Evolutionary conservation across 352 stramenopile species (phyloP).

Genomic region (Phytophthora rubi): DNA sequence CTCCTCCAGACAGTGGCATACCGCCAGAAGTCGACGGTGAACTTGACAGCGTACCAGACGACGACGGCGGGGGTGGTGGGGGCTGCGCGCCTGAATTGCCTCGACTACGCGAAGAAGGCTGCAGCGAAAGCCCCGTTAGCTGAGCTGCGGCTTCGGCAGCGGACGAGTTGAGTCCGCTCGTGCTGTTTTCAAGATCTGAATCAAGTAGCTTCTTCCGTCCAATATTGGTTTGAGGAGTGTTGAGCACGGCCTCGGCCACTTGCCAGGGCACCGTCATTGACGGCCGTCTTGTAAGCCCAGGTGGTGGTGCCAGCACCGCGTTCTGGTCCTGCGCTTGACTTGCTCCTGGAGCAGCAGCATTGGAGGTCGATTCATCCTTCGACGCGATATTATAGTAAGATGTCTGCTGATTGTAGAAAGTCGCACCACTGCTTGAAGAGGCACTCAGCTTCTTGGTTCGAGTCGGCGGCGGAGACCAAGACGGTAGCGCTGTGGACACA

Average conservation of each 20-base stretch:
- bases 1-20: constrained; percentile 27
- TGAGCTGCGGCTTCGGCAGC: constrained; percentile 74
- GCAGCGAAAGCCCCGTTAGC: constrained; percentile 55
- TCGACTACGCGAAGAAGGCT: constrained; percentile 51
- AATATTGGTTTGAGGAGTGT: constrained; percentile 76
- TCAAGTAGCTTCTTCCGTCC: constrained; percentile 74
- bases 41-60: constrained; percentile 36
- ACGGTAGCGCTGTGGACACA: constrained; percentile 68
- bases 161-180: constrained; percentile 54
- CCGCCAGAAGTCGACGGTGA: constrained; percentile 34
- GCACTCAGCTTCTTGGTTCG: constrained; percentile 74
- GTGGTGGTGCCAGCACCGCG: constrained; percentile 65
- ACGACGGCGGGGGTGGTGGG: constrained; percentile 17
- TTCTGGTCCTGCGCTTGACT: constrained; percentile 64
- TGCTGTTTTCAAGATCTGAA: constrained; percentile 46
- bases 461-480: constrained; percentile 79
- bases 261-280: constrained; percentile 90
- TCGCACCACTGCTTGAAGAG: constrained; percentile 36
- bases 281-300: constrained; percentile 72
- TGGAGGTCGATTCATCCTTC: constrained; percentile 48
- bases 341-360: constrained; percentile 13
- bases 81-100: constrained; percentile 36
- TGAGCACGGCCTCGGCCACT: constrained; percentile 82
- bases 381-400: constrained; percentile 77
- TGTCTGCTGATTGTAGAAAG: constrained; percentile 77